A percentile compares a stretch with the other conserved stretches of the same genome.
These are phyloP conservation scores for Rhizophagus sp. DNA, from an alignment of 192 early-diverging fungal species.

Conservation along the genomic window DNA sequence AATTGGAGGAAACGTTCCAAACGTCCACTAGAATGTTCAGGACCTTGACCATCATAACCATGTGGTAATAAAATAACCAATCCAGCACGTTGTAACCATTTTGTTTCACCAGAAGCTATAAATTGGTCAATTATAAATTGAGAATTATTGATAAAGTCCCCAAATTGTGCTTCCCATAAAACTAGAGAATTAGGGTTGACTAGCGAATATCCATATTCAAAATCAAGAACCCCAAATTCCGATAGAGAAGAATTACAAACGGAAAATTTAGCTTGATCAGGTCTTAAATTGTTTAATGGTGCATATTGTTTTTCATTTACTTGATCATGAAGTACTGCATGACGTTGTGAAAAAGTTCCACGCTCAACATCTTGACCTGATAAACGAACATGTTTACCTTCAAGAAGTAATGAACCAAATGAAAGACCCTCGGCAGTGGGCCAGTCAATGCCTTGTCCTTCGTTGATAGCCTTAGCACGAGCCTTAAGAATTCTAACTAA, in stretches of 20 bases:
- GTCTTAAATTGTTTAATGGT: conserved; percentile 84
- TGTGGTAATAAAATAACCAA: conserved; percentile 93
- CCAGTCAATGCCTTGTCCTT: conserved; percentile 86
- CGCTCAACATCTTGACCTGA: conserved; percentile 98
- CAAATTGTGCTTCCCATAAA: conserved; percentile 99
- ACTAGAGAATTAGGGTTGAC: conserved; percentile 92
- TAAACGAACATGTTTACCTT: conserved; percentile 91
- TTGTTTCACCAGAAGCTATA: conserved; percentile 92
- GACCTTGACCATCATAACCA: conserved; percentile 98
- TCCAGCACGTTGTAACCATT: conserved; percentile 87
- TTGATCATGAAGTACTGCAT: conserved; percentile 96
- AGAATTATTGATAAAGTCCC: conserved; percentile 96
- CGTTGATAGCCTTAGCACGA: conserved; percentile 78
- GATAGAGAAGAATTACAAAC: conserved; percentile 94
- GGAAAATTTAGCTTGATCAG: conserved; percentile 84
- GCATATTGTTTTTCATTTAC: conserved; percentile 79
- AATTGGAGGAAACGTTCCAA: conserved; percentile 96
- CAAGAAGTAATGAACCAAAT: conserved; percentile 86
- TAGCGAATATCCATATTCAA: conserved; percentile 96
- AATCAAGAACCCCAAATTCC: conserved; percentile 93
- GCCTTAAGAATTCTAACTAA: conserved; percentile 81
- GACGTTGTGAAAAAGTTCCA: conserved; percentile 99
- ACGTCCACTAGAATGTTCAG: conserved; percentile 95
- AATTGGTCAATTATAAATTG: conserved; percentile 99
- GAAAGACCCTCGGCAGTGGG: conserved; percentile 93